Evolutionary conservation across 805 yeast genomes (phyloP).

Genomic region (Myxozyma monticola): DNA sequence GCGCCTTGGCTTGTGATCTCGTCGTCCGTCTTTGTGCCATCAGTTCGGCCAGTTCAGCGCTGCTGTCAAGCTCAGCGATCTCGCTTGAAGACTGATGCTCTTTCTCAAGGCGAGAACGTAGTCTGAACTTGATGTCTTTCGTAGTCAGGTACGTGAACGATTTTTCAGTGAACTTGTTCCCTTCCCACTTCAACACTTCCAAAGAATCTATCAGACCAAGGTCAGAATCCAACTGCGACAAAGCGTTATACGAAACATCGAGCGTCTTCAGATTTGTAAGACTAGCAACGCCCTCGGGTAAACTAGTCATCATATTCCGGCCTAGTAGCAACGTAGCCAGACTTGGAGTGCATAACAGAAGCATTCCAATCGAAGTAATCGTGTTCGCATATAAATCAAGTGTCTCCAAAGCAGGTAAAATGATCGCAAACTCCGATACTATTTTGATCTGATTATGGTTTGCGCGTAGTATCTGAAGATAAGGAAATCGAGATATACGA

Average conservation of each 20-base stretch:
- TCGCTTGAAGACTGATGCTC: constrained; percentile 1
- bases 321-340: constrained; percentile 11
- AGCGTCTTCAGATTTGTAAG: constrained; percentile 7
- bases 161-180: constrained; percentile 24
- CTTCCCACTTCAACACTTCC: constrained; percentile 24
- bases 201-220: constrained; percentile 16
- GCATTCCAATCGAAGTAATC: constrained; percentile 23
- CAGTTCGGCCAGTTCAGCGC: constrained; percentile 14
- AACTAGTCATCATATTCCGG: constrained; percentile 10
- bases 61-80: background rate
- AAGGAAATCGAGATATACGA: constrained; percentile 21
- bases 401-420: constrained; percentile 22
- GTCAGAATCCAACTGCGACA: constrained; percentile 18
- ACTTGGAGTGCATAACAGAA: constrained; percentile 26
- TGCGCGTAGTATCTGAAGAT: constrained; percentile 17
- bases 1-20: constrained; percentile 8
- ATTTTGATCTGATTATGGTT: constrained; percentile 20
- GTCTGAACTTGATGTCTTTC: constrained; percentile 8
- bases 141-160: constrained; percentile 10
- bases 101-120: constrained; percentile 17
- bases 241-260: constrained; percentile 17
- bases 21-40: constrained; percentile 9
- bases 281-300: constrained; percentile 22
- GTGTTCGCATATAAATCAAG: constrained; percentile 20
- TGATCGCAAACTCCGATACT: constrained; percentile 29